A percentile compares a stretch with the other conserved stretches of the same genome.
Evolutionary conservation across 129 eudicot species (phyloP).

Genomic region (Escallonia rubra): DNA sequence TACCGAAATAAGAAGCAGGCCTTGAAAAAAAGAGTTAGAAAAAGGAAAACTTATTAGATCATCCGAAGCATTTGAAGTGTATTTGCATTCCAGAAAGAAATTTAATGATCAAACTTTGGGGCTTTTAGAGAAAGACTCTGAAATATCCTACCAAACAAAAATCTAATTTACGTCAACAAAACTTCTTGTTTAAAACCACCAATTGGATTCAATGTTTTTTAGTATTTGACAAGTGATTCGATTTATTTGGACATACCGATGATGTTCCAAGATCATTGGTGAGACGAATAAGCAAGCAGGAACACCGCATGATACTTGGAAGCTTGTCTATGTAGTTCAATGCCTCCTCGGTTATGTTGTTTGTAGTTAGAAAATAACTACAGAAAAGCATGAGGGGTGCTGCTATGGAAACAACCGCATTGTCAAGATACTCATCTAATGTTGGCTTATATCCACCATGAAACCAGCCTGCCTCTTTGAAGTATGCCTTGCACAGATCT

Average conservation of each 20-base stretch:
- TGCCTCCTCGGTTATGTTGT: neutral
- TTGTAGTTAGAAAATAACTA: neutral
- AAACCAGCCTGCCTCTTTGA: neutral
- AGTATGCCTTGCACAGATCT: neutral
- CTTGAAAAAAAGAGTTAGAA: too few species aligned
- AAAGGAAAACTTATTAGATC: too few species aligned
- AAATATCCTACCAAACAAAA: too few species aligned
- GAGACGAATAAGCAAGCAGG: conserved; percentile 2
- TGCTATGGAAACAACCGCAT: conserved; percentile 1
- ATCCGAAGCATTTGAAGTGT: too few species aligned
- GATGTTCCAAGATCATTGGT: conserved; percentile 28
- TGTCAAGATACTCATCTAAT: conserved; percentile 18
- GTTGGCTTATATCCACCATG: conserved; percentile 14
- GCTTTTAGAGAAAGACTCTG: too few species aligned
- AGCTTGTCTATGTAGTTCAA: neutral
- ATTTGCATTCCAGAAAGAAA: too few species aligned
- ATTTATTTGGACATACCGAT: conserved; percentile 10
- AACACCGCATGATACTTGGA: neutral
- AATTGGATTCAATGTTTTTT: too few species aligned
- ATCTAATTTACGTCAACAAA: too few species aligned
- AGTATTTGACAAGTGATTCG: neutral
- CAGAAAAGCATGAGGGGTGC: neutral
- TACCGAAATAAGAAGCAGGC: too few species aligned
- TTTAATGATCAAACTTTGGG: too few species aligned
- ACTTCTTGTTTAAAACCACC: too few species aligned